Conservation (phyloP, 75 land plant species). For the Cupressus sempervirens region DNA sequence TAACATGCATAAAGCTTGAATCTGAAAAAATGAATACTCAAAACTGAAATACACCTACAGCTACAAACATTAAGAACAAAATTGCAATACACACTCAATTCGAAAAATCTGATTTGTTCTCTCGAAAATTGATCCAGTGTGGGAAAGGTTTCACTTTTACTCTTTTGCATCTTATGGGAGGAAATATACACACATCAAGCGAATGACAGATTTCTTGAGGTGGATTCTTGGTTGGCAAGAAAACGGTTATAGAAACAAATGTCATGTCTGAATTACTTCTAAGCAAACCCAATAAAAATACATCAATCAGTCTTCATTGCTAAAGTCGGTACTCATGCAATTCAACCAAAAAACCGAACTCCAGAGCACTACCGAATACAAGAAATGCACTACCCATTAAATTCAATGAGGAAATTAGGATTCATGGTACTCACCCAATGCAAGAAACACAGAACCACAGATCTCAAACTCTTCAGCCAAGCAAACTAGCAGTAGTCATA, state of each 20-base stretch:
- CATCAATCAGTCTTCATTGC: background rate
- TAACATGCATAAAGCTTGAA: conserved; percentile 4
- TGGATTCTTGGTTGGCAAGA: too few species aligned
- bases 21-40: background rate
- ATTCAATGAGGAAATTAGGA: background rate
- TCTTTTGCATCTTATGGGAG: background rate
- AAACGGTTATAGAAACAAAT: background rate
- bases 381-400: background rate
- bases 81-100: background rate
- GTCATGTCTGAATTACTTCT: background rate
- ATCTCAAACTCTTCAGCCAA: background rate
- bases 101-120: background rate
- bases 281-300: background rate
- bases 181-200: background rate
- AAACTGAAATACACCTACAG: background rate
- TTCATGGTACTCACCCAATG: background rate
- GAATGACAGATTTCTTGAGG: background rate
- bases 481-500: background rate
- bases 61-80: background rate
- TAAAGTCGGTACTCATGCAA: background rate
- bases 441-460: background rate
- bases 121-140: background rate
- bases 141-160: background rate
- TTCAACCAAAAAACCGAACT: background rate
- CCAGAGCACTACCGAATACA: background rate